A percentile compares a stretch with the other conserved stretches of the same genome.
Evolutionary conservation across 805 yeast species (phyloP).

Genomic region (Candida krabiensis): DNA sequence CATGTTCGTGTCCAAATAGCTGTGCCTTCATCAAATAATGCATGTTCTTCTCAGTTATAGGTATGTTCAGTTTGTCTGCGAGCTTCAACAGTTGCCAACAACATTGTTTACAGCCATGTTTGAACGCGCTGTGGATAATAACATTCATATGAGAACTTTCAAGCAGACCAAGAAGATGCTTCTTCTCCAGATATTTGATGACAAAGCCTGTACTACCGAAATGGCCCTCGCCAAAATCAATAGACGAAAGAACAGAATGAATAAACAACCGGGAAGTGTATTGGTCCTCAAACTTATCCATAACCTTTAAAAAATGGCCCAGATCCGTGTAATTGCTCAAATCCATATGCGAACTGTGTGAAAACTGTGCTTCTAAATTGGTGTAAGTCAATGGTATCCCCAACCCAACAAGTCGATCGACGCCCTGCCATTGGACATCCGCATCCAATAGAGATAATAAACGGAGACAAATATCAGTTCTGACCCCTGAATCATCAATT

Average conservation of each 20-base stretch:
- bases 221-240: slow-evolving; percentile 18
- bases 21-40: slow-evolving; percentile 20
- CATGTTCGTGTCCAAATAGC: slow-evolving; percentile 26
- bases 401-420: slow-evolving; percentile 7
- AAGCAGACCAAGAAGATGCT: slow-evolving; percentile 6
- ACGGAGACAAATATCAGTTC: slow-evolving; percentile 6
- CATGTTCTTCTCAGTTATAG: slow-evolving; percentile 15
- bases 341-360: slow-evolving; percentile 5
- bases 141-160: slow-evolving; percentile 14
- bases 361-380: slow-evolving; percentile 3
- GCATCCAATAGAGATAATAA: slow-evolving; percentile 10
- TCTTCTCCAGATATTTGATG: slow-evolving; percentile 8
- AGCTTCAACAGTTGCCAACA: slow-evolving; percentile 12
- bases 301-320: neutral
- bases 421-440: slow-evolving; percentile 7
- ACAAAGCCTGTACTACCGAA: slow-evolving; percentile 17
- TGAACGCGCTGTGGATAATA: slow-evolving; percentile 17
- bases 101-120: slow-evolving; percentile 21
- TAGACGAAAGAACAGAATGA: slow-evolving; percentile 19
- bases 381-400: slow-evolving; percentile 1
- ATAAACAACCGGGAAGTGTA: slow-evolving; percentile 15
- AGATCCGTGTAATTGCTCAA: slow-evolving; percentile 9
- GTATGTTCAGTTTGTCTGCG: slow-evolving; percentile 7
- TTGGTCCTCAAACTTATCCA: slow-evolving; percentile 1
- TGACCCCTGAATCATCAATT: slow-evolving; percentile 6